phyloP scores from a whole-genome alignment of 2,329 filamentous ascomycete species.

The Nemania sp. region DNA sequence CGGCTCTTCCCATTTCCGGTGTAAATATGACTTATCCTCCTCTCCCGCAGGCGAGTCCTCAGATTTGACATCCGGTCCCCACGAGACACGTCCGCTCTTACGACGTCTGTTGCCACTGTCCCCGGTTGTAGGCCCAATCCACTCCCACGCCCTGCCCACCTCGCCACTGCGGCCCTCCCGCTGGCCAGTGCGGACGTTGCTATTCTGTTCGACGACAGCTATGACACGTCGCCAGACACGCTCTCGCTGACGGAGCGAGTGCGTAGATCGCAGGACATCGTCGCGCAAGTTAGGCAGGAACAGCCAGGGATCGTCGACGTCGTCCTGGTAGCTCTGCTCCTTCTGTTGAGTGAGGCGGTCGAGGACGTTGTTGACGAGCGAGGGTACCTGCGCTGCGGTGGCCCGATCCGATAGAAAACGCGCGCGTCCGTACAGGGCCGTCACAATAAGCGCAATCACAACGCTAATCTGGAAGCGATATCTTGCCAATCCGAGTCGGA shows the following conservation, averaged over 20 bases:
- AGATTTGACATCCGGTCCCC: constrained; percentile 55
- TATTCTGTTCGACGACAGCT: constrained; percentile 90
- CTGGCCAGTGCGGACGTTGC: constrained; percentile 84
- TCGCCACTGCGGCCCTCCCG: constrained; percentile 75
- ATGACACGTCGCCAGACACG: constrained; percentile 86
- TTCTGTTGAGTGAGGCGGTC: constrained; percentile 87
- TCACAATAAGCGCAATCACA: constrained; percentile 64
- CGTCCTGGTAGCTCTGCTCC: constrained; percentile 74
- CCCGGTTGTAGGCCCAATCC: constrained; percentile 69
- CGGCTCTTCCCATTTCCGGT: constrained; percentile 56
- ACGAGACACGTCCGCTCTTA: constrained; percentile 65
- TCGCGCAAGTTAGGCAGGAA: constrained; percentile 91
- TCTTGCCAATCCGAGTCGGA: constrained; percentile 84
- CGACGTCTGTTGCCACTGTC: constrained; percentile 60
- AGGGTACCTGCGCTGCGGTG: constrained; percentile 79
- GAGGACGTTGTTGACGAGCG: constrained; percentile 85
- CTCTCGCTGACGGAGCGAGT: constrained; percentile 80
- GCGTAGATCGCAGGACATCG: constrained; percentile 86
- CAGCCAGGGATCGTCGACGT: constrained; percentile 80
- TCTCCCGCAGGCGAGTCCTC: constrained; percentile 47
- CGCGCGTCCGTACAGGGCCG: constrained; percentile 72
- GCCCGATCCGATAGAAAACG: constrained; percentile 72
- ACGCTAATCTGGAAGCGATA: constrained; percentile 86
- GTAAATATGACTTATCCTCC: constrained; percentile 47
- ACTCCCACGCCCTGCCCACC: constrained; percentile 75